These are phyloP conservation scores for Monosporascus sp. DNA, from an alignment of 2,329 filamentous ascomycete genomes.

Conservation along the genomic window DNA sequence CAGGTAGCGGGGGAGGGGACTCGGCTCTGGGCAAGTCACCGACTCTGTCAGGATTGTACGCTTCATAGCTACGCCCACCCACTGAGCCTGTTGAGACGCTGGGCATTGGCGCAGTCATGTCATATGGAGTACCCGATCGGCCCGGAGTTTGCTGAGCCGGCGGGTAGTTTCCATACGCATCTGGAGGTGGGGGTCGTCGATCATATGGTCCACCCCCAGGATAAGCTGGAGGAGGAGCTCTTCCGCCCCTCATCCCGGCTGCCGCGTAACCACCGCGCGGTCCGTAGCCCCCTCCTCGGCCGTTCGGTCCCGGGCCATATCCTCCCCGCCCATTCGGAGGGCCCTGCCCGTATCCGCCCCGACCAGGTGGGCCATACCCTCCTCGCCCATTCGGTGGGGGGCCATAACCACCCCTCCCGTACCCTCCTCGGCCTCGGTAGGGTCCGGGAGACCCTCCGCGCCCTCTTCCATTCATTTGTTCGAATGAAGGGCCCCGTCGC, in stretches of 20 bases:
- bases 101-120: conserved; percentile 31
- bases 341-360: conserved; percentile 39
- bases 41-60: conserved; percentile 38
- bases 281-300: conserved; percentile 25
- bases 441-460: conserved; percentile 46
- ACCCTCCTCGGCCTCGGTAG: conserved; percentile 49
- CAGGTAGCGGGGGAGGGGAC: conserved; percentile 58
- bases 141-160: conserved; percentile 32
- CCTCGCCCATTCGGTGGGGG: conserved; percentile 39
- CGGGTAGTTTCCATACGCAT: conserved; percentile 21
- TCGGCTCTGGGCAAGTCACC: conserved; percentile 54
- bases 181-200: conserved; percentile 23
- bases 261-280: conserved; percentile 26
- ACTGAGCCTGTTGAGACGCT: conserved; percentile 28
- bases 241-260: conserved; percentile 30
- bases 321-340: conserved; percentile 30
- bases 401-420: conserved; percentile 38
- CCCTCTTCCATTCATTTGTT: conserved; percentile 47
- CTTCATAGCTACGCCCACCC: conserved; percentile 32
- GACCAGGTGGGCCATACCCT: conserved; percentile 44
- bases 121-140: conserved; percentile 32
- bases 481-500: conserved; percentile 42
- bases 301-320: conserved; percentile 16
- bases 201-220: conserved; percentile 35
- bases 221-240: conserved; percentile 41